Base-by-base conservation (phyloP, 1,284 basidiomycete species). In the Lignosus rhinocerotis region DNA sequence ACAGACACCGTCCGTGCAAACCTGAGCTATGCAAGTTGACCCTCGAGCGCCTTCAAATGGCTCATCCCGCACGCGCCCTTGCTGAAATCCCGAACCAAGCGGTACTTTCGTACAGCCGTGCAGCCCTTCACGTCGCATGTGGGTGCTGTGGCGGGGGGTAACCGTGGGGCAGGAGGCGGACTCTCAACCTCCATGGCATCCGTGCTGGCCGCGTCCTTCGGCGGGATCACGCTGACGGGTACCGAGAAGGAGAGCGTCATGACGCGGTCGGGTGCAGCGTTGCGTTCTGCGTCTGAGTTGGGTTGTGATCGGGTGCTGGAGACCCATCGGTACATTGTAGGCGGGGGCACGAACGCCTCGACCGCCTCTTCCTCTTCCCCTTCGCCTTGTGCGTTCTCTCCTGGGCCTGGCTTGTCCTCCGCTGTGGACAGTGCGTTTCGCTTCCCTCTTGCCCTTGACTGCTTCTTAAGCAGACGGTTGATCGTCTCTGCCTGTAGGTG, bases 381-480 rank as follows among this genome's bases (percentile, higher is more conserved):
- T 31, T 73, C 74, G 34, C 61, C 71, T 2, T 71, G 72, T 9
- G 66, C 72, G 39, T 70, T 25, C 21, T 45, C 68, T n/a, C 70
- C 60, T 0, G 70, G 72, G 0, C 75, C 73, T 1, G 73, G 74
- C 21, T 75, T 75, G 53, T 81, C 80, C 56, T 82, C 82, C 0
- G 78, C 74, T 7, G 78, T 80, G 9, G 75, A 73, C 59, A 79
- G 68, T 2, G 79, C 82, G 44, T 81, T 84, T 10, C 88, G 82
- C 66, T 86, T 89, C 55, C 80, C 81, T 55, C 85, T 81, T 1
- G 88, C 81, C 31, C 88, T 83, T 8, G 88, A 87, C 69, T 93
- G 90, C 69, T 95, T 95, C 72, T 93, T 94, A 33, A 96, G 83
- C 3, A 96, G 81, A 17, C 93, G 87, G 67, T 96, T 96, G 73